A percentile compares a stretch with the other conserved stretches of the same genome.
Evolutionary conservation across 148 eudicot genomes (phyloP).

Genomic region (Vaccinium vitisidaea): DNA sequence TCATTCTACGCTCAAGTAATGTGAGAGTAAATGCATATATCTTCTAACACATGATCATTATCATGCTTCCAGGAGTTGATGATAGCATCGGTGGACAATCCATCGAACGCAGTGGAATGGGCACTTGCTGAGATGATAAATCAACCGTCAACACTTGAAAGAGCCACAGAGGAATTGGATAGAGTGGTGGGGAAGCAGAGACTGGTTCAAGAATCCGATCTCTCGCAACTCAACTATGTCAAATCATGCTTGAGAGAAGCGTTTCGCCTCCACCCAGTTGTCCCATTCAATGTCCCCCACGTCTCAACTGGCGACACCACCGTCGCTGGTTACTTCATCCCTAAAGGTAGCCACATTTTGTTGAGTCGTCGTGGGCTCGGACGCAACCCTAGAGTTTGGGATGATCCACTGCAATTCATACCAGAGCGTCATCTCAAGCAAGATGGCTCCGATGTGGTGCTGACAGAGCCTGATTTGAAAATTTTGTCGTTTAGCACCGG

Average conservation of each 20-base stretch:
- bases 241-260: slow-evolving; percentile 7
- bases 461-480: not conserved
- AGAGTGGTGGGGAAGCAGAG: not conserved
- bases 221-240: slow-evolving; percentile 12
- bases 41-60: not conserved
- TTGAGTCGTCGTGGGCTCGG: slow-evolving; percentile 11
- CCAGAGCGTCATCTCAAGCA: slow-evolving; percentile 14
- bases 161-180: slow-evolving; percentile 4
- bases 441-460: not conserved
- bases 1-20: too few species aligned
- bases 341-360: slow-evolving; percentile 11
- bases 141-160: not conserved
- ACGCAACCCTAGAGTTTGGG: slow-evolving; percentile 17
- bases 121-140: slow-evolving; percentile 19
- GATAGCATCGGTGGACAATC: slow-evolving; percentile 19
- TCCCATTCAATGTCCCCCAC: slow-evolving; percentile 14
- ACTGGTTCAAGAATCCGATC: slow-evolving; percentile 17
- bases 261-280: slow-evolving; percentile 12
- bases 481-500: slow-evolving; percentile 17
- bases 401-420: slow-evolving; percentile 3
- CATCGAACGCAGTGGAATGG: not conserved
- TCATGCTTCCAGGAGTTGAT: not conserved
- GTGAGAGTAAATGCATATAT: too few species aligned
- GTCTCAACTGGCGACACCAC: not conserved
- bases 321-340: slow-evolving; percentile 17